Evolutionary conservation across 225 moss, liverwort and hornwort genomes (phyloP), one percentile per base, ranked within the genome.

Genomic region (Rhytidiadelphus loreus): DNA sequence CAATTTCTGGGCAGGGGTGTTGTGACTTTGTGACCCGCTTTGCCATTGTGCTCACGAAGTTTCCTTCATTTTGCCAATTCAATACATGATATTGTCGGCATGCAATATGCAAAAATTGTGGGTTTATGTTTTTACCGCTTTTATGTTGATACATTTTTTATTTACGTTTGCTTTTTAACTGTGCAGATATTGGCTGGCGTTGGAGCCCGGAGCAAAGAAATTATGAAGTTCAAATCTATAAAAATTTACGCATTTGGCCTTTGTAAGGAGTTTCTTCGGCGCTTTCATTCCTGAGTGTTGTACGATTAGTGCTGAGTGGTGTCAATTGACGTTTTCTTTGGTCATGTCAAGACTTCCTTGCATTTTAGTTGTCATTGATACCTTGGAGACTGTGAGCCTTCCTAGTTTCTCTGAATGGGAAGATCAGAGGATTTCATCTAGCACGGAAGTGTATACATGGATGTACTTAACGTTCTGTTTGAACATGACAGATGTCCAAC

Each of bases 401-500:
- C 21, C n/a, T 90, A 85, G 41, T 59, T 86, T 81, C 60, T 6
- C 59, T 74, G 83, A 82, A 73, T 65, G 32, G 70, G 60, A 66
- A 56, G 69, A 43, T 80, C n/a, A 74, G 43, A 53, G 57, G 60
- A 60, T 70, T 82, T 53, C 32, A 83, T 86, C 32, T 72, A 66
- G 55, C 68, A 29, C 60, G 64, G 60, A 69, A 70, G 60, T 80
- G 37, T 41, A 20, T 64, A 18, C 58, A 43, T 82, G 87, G 60
- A 82, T 74, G n/a, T 64, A 83, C 39, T 74, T 86, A 83, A 74
- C 60, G 37, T 88, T 41, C 71, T 78, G 44, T 83, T 88, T 84
- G 53, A 80, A 80, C 52, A 19, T 73, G 57, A 71, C 96, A 99
- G 99, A 99, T 93, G 99, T 99, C 70, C 97, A 96, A 88, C 96